phyloP scores from a whole-genome alignment of 345 rosid species.

The Anacardium occidentale region DNA sequence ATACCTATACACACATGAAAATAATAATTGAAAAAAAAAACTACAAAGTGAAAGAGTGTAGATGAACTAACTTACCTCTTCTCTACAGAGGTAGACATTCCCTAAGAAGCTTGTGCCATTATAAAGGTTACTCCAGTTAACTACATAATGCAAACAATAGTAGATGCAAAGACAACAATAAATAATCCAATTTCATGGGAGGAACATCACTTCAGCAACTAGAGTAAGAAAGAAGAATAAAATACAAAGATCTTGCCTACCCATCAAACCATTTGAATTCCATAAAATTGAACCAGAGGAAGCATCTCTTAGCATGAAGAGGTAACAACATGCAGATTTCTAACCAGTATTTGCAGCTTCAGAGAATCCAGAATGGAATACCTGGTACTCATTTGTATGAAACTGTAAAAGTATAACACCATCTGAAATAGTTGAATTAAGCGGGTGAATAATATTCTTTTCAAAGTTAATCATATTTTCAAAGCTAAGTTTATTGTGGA shows the following conservation, averaged over 20 bases:
- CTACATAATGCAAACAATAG: slow-evolving; percentile 30
- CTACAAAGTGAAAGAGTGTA: background rate
- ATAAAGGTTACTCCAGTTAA: slow-evolving; percentile 23
- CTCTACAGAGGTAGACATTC: slow-evolving; percentile 21
- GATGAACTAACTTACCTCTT: slow-evolving; percentile 38
- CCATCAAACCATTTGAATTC: slow-evolving; percentile 33
- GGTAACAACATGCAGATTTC: slow-evolving; percentile 26
- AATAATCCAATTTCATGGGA: slow-evolving; percentile 1
- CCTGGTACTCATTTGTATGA: slow-evolving; percentile 83
- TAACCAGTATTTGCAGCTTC: slow-evolving; percentile 40
- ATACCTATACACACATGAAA: background rate
- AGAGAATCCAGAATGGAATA: slow-evolving; percentile 45
- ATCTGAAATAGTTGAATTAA: slow-evolving; percentile 39
- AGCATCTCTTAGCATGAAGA: slow-evolving; percentile 23
- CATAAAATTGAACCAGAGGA: slow-evolving; percentile 19
- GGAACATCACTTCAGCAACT: slow-evolving; percentile 16
- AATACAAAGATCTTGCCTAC: slow-evolving; percentile 24
- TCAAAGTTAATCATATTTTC: slow-evolving; percentile 49
- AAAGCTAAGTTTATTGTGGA: slow-evolving; percentile 56
- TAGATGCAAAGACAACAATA: slow-evolving; percentile 18
- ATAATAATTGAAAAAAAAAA: background rate
- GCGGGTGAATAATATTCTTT: slow-evolving; percentile 40
- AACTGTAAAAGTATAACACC: slow-evolving; percentile 89
- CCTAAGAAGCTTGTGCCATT: slow-evolving; percentile 15
- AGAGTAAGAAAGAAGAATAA: slow-evolving; percentile 15